Conservation (phyloP, 345 rosid species). For the Eucalyptus rudis region DNA sequence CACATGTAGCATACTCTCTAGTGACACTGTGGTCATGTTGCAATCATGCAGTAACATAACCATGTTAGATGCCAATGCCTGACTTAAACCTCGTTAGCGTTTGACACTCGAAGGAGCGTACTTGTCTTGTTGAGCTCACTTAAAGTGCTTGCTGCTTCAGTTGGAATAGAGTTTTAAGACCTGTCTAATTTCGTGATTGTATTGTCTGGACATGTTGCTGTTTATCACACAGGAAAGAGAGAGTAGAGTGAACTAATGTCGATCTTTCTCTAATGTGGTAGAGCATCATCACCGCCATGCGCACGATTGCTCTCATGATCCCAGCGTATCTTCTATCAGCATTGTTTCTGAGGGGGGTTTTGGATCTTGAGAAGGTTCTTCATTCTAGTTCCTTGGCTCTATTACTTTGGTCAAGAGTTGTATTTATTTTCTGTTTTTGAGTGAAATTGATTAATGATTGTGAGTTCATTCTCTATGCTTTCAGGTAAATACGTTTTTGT, state of each 20-base stretch:
- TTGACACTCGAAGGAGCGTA: too few species aligned
- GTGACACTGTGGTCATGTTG: background rate
- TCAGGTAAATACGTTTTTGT: constrained; percentile 57
- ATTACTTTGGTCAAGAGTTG: background rate
- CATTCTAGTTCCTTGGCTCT: background rate
- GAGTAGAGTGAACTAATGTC: background rate
- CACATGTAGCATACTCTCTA: background rate
- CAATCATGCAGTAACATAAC: background rate
- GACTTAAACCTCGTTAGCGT: too few species aligned
- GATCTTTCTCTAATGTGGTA: constrained; percentile 8
- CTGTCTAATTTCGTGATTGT: too few species aligned
- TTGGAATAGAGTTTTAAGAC: too few species aligned
- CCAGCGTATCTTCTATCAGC: constrained; percentile 84
- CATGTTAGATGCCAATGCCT: too few species aligned
- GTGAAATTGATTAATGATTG: background rate
- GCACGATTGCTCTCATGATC: constrained; percentile 89
- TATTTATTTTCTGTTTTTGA: background rate
- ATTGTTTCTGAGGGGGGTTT: constrained; percentile 85
- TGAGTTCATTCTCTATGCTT: background rate
- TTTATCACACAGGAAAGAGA: background rate
- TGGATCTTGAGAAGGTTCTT: constrained; percentile 83
- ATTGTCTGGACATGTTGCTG: background rate
- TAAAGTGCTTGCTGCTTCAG: too few species aligned
- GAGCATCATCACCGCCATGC: constrained; percentile 70
- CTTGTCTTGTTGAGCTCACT: too few species aligned